Evolutionary conservation across 148 eudicot species (phyloP).

Genomic region (Simmondsia chinensis): DNA sequence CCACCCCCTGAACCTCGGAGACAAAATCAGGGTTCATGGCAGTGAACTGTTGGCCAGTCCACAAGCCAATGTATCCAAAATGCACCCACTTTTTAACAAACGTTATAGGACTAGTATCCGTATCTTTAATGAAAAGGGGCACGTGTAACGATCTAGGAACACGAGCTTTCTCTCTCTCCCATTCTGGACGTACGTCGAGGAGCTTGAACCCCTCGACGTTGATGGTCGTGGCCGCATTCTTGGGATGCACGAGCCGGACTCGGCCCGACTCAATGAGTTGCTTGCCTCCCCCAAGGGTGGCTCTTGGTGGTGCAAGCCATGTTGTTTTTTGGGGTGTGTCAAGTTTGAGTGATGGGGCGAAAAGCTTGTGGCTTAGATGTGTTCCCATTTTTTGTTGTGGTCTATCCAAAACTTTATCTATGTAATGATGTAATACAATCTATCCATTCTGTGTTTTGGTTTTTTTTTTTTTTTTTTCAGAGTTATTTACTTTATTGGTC

Average conservation of each 20-base stretch:
- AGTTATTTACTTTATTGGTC: no score
- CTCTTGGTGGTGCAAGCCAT: conserved; percentile 10
- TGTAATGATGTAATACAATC: no score
- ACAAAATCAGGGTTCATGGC: conserved; percentile 67
- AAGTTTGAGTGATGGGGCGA: conserved; percentile 9
- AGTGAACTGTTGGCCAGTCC: conserved; percentile 89
- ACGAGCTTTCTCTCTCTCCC: conserved; percentile 83
- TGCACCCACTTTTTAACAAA: conserved; percentile 92
- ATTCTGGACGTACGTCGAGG: conserved; percentile 76
- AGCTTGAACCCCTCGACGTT: conserved; percentile 43
- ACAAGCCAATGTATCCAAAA: conserved; percentile 86
- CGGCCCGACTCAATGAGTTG: conserved; percentile 56
- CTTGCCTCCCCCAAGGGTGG: conserved; percentile 41
- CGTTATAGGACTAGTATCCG: conserved; percentile 50
- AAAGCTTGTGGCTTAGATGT: conserved; percentile 2
- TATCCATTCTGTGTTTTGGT: no score
- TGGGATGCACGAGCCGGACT: conserved; percentile 43
- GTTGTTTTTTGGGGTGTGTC: conserved; percentile 4
- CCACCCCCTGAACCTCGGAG: conserved; percentile 33
- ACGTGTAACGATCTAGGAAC: conserved; percentile 70
- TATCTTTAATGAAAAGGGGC: conserved; percentile 67
- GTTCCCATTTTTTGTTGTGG: background rate
- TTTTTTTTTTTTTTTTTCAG: no score
- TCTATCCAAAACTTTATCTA: no score
- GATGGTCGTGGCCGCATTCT: conserved; percentile 46